Conservation (phyloP, 192 early-diverging fungal genomes). For the Phycomyces nitens region DNA sequence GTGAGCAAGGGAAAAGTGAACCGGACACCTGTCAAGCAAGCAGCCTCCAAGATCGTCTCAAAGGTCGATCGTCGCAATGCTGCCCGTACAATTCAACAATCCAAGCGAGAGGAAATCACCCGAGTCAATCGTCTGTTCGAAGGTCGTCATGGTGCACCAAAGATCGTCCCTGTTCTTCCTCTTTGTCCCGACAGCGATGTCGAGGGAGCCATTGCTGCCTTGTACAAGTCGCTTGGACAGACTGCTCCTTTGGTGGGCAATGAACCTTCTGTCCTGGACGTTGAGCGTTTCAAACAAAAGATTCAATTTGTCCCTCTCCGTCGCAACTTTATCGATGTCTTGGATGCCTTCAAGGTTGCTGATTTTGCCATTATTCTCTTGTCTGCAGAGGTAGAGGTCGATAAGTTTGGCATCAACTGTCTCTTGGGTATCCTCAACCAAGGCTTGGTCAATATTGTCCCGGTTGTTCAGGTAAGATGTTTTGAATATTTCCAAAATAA, state of each 20-base stretch:
- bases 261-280: slow-evolving; percentile 35
- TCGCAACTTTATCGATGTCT: slow-evolving; percentile 78
- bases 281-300: slow-evolving; percentile 87
- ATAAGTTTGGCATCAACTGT: slow-evolving; percentile 84
- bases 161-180: slow-evolving; percentile 86
- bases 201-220: slow-evolving; percentile 45
- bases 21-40: slow-evolving; percentile 57
- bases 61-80: slow-evolving; percentile 81
- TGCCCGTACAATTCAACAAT: slow-evolving; percentile 73
- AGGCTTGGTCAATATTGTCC: slow-evolving; percentile 75
- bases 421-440: slow-evolving; percentile 84
- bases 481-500: too few species aligned
- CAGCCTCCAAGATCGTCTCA: slow-evolving; percentile 38
- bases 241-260: slow-evolving; percentile 14
- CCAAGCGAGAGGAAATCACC: slow-evolving; percentile 73
- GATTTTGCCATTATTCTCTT: slow-evolving; percentile 87
- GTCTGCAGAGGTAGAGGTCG: slow-evolving; percentile 89
- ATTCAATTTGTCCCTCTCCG: slow-evolving; percentile 75
- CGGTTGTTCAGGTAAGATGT: slow-evolving; percentile 62
- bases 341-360: slow-evolving; percentile 88
- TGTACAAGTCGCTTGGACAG: slow-evolving; percentile 46
- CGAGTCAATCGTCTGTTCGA: slow-evolving; percentile 76
- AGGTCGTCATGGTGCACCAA: slow-evolving; percentile 80
- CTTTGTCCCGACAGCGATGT: slow-evolving; percentile 78
- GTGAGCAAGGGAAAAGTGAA: slow-evolving; percentile 78